Conservation (phyloP, 2,329 filamentous ascomycete genomes). For the Penicillium fuscoglaucum region DNA sequence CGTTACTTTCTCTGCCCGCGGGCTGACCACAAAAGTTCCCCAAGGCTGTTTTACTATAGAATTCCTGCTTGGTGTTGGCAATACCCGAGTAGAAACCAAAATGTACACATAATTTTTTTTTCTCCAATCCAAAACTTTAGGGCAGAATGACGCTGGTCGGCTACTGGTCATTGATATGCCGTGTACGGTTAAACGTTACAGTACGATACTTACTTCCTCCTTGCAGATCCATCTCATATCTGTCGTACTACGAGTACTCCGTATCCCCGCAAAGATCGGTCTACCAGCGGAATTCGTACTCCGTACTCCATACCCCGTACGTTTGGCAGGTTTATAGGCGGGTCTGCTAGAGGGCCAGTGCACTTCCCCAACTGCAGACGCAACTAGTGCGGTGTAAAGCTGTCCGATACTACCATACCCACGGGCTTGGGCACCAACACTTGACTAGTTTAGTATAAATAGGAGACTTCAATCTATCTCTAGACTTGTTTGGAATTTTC, state of each 20-base stretch:
- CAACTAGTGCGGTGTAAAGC: background rate
- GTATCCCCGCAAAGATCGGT: background rate
- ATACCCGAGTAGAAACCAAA: constrained; percentile 4
- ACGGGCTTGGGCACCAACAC: constrained; percentile 7
- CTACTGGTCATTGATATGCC: background rate
- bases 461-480: background rate
- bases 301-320: background rate
- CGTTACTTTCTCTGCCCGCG: background rate
- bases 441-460: background rate
- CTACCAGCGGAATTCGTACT: no score
- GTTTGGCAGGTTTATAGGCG: background rate
- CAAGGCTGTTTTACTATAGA: constrained; percentile 7
- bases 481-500: background rate
- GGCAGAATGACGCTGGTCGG: background rate
- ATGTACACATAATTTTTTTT: constrained; percentile 10
- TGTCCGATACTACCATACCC: background rate
- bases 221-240: background rate
- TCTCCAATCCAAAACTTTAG: background rate
- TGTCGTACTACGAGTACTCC: background rate
- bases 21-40: background rate
- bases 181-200: background rate
- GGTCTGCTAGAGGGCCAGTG: background rate
- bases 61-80: background rate
- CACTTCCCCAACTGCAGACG: background rate
- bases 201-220: background rate